phyloP scores from a whole-genome alignment of 345 rosid species.

The Reutealis trisperma region DNA sequence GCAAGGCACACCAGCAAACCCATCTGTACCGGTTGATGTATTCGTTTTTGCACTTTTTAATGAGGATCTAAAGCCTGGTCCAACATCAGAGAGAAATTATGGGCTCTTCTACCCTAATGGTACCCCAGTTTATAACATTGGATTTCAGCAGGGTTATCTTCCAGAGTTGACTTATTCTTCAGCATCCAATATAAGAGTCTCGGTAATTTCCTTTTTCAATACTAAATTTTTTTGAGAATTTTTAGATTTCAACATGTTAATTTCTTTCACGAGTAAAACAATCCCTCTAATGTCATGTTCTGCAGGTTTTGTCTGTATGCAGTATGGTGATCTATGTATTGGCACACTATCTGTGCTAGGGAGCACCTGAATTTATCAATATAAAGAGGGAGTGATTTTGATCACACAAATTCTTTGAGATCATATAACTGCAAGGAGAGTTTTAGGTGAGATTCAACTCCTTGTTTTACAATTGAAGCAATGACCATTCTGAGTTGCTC shows the following conservation, averaged over 20 bases:
- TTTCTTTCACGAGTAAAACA: background rate
- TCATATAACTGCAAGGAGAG: background rate
- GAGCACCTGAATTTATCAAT: background rate
- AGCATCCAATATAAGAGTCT: slow-evolving; percentile 44
- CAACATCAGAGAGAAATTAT: slow-evolving; percentile 86
- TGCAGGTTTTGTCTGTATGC: slow-evolving; percentile 46
- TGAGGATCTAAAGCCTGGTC: slow-evolving; percentile 87
- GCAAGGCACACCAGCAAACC: slow-evolving; percentile 82
- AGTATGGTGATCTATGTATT: slow-evolving; percentile 31
- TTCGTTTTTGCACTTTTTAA: slow-evolving; percentile 87
- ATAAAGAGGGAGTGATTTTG: background rate
- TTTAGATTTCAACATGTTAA: background rate
- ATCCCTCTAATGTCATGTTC: slow-evolving; percentile 12
- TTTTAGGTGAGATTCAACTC: slow-evolving; percentile 7
- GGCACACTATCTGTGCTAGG: slow-evolving; percentile 20
- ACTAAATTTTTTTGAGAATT: background rate
- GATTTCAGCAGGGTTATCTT: slow-evolving; percentile 62
- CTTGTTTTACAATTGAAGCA: background rate
- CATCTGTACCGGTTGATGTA: slow-evolving; percentile 62
- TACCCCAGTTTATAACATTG: slow-evolving; percentile 73
- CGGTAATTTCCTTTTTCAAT: background rate
- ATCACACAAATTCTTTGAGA: background rate
- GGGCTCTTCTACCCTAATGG: slow-evolving; percentile 86
- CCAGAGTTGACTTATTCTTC: slow-evolving; percentile 55
- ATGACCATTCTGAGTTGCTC: background rate